Conservation (phyloP, 2,329 filamentous ascomycete species). For the Alternaria rosae region DNA sequence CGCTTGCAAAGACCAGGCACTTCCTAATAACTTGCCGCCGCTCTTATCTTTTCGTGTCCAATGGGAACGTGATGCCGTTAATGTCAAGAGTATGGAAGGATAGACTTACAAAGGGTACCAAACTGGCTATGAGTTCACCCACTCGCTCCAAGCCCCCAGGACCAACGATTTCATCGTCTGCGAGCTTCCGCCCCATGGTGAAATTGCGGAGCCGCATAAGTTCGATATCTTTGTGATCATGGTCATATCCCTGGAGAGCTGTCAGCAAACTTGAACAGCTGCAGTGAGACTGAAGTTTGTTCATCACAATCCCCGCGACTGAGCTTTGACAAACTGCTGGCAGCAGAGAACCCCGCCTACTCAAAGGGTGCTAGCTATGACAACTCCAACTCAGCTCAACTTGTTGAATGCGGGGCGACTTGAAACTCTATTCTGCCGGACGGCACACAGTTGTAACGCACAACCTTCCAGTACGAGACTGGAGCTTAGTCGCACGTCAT, state of each 20-base stretch:
- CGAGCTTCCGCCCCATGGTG: constrained; percentile 72
- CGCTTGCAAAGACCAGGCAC: constrained; percentile 26
- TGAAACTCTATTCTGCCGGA: constrained; percentile 11
- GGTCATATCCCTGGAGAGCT: constrained; percentile 70
- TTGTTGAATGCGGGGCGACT: constrained; percentile 10
- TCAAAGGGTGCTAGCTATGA: not conserved
- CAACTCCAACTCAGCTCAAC: constrained; percentile 1
- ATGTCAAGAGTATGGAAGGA: not conserved
- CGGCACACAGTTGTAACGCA: constrained; percentile 11
- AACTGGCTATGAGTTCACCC: constrained; percentile 67
- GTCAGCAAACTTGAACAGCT: constrained; percentile 29
- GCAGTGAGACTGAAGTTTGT: constrained; percentile 1
- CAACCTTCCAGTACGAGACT: constrained; percentile 4
- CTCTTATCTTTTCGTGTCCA: constrained; percentile 3
- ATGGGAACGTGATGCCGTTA: not conserved
- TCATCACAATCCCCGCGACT: not conserved
- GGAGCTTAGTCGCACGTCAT: constrained; percentile 1
- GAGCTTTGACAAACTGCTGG: not conserved
- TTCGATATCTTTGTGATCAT: constrained; percentile 79
- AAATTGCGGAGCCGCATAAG: constrained; percentile 83
- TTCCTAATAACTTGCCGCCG: constrained; percentile 14
- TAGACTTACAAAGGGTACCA: constrained; percentile 80
- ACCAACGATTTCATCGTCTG: constrained; percentile 68
- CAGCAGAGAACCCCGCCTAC: not conserved
- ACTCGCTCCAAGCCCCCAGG: constrained; percentile 71